Evolutionary conservation across 2,329 filamentous ascomycete species (phyloP), one percentile per base, ranked within the genome.

Genomic region (Claviceps lovelessii): DNA sequence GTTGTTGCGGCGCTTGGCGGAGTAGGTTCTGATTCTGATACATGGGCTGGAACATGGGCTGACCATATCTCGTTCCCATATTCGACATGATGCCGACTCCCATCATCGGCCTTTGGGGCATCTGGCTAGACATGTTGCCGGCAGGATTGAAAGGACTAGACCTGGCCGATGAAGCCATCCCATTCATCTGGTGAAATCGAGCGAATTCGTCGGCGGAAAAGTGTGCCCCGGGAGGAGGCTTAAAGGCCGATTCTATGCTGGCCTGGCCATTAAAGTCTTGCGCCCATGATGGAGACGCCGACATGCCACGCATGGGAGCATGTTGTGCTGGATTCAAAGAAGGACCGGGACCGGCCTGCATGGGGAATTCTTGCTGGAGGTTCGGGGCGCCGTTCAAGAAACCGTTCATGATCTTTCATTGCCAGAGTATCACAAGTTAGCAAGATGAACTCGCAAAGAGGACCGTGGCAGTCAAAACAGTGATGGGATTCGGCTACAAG

Each of bases 191-290:
- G 65, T 90, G 86, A 69, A 95, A 97, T 58, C 84, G 83, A 50
- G 88, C 83, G 68, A 95, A 97, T 61, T 97, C 93, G 49, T 89
- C 85, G 31, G 90, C 76, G 58, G 76, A 86, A 70, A 96, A 95
- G 28, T 79, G 78, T 3, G 78, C 73, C 9, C 69, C 78, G 58
- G 71, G 75, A 53, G 78, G 76, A 54, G 71, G 77, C 70, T 77
- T 81, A 71, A 84, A 86, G 7, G 80, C 77, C 58, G 86, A 75
- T 68, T 90, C 86, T 84, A 90, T 84, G 58, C 80, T 76, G 41
- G 81, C 75, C 67, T 89, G 80, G 56, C 69, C 70, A 59, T 74
- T 73, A 64, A 78, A 79, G 62, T 76, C 75, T 59, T 73, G 73
- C 44, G 75, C 74, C 75, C 77, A 79, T 29, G 71, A 66, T n/a